Conservation (phyloP, 148 eudicot genomes). For the Amaranthus hypochondriacus region DNA sequence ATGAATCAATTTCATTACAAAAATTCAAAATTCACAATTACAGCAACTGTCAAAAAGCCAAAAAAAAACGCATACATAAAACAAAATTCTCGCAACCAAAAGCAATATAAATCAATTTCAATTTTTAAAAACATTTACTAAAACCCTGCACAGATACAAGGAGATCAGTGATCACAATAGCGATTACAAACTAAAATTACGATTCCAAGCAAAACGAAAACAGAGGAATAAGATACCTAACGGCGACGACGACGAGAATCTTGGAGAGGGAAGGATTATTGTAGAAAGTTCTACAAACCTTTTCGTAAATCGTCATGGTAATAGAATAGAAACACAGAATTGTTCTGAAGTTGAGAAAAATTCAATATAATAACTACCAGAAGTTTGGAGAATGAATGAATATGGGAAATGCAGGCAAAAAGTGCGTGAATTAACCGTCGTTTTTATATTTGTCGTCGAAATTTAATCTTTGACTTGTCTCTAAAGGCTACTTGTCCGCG, state of each 20-base stretch:
- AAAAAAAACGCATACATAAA: background rate
- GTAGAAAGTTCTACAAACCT: conserved; percentile 37
- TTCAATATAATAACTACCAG: conserved; percentile 1
- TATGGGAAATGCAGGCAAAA: background rate
- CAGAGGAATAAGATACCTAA: conserved; percentile 30
- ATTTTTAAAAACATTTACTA: no score
- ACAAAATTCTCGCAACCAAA: background rate
- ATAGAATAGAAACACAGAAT: background rate
- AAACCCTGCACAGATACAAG: no score
- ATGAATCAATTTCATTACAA: no score
- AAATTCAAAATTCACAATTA: no score
- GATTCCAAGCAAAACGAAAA: background rate
- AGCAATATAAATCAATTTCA: no score
- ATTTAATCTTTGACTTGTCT: conserved; percentile 21
- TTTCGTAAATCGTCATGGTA: conserved; percentile 30
- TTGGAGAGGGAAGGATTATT: conserved; percentile 44
- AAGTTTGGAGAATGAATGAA: conserved; percentile 24
- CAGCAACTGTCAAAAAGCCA: background rate
- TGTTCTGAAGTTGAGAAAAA: background rate
- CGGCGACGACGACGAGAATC: conserved; percentile 49
- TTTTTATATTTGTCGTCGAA: background rate
- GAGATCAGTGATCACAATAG: background rate
- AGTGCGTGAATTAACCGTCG: conserved; percentile 1
- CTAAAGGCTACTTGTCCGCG: conserved; percentile 16
- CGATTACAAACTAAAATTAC: background rate